phyloP scores from a whole-genome alignment of 371 early-diverging fungal species.

The Rhizopus microsporus region DNA sequence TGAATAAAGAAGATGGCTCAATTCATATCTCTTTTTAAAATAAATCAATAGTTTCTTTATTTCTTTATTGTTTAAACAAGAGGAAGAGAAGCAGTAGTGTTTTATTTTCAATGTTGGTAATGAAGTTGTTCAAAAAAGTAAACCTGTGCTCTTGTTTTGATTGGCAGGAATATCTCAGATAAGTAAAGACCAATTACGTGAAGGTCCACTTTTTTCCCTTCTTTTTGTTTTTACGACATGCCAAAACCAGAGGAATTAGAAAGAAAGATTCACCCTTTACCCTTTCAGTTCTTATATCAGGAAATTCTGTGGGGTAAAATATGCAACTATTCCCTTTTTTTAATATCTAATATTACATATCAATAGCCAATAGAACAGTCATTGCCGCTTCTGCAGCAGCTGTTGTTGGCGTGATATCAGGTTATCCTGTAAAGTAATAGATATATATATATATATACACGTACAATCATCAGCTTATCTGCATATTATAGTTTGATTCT shows the following conservation, averaged over 20 bases:
- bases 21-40: too few species aligned
- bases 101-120: too few species aligned
- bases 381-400: slow-evolving; percentile 65
- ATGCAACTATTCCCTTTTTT: background rate
- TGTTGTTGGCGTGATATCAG: slow-evolving; percentile 60
- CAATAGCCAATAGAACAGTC: slow-evolving; percentile 57
- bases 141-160: background rate
- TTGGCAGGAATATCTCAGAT: background rate
- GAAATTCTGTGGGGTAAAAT: slow-evolving; percentile 25
- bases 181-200: background rate
- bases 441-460: background rate
- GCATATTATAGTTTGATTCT: slow-evolving; percentile 62
- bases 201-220: background rate
- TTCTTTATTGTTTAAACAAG: too few species aligned
- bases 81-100: too few species aligned
- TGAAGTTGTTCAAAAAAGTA: too few species aligned
- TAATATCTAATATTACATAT: background rate
- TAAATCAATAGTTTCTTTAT: too few species aligned
- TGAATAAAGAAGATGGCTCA: too few species aligned
- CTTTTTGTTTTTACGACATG: slow-evolving; percentile 9
- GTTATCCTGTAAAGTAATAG: slow-evolving; percentile 50
- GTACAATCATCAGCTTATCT: background rate
- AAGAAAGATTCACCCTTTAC: slow-evolving; percentile 19
- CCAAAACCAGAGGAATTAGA: slow-evolving; percentile 4
- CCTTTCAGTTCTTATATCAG: slow-evolving; percentile 16